Base-by-base conservation (phyloP, 345 rosid genomes). In the Alliaria petiolata region DNA sequence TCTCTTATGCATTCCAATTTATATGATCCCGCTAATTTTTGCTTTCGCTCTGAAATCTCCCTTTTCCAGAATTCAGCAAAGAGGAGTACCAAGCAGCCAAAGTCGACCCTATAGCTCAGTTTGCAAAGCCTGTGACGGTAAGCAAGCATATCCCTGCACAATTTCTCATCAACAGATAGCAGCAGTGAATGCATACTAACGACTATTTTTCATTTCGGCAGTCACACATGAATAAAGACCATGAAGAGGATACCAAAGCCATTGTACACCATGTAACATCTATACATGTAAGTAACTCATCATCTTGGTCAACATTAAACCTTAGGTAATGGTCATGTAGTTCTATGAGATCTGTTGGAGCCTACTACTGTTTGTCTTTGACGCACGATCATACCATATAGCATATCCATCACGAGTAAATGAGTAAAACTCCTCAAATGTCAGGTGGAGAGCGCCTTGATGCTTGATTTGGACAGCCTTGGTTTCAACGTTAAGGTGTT, bases 141-240 rank as follows among this genome's bases (percentile, higher is more conserved):
- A 65, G 25, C 39, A 73, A 35, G 26, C 56, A 40, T 57, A 11
- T 49, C 35, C 54, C 6, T 2, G 6, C 26, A 3, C 69, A 52
- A 2, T 25, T 47, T 36, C 8, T 10, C 10, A 5, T 13, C 6
- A 45, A 54, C 13, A 16, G 0, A 9, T 65, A 40, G 36, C 17
- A 15, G 54, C 17, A 15, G 54, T 22, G 5, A 12, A 38, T 49
- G 10, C 15, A 9, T 43, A 64, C 12, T 50, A n/a, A 75, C 25
- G 8, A 57, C 45, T 17, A 46, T 4, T 10, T 50, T 30, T 62
- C 58, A 52, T 65, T 74, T 69, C 8, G 47, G 53, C 72, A 90
- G 97, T 86, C 96, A 51, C 98, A 93, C 76, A 90, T 90, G 97
- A 95, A 95, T 53, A 88, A 79, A 80, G 99, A 95, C 81, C 97